Conservation (phyloP, 2,329 filamentous ascomycete genomes). For the Nemania bipapillata region DNA sequence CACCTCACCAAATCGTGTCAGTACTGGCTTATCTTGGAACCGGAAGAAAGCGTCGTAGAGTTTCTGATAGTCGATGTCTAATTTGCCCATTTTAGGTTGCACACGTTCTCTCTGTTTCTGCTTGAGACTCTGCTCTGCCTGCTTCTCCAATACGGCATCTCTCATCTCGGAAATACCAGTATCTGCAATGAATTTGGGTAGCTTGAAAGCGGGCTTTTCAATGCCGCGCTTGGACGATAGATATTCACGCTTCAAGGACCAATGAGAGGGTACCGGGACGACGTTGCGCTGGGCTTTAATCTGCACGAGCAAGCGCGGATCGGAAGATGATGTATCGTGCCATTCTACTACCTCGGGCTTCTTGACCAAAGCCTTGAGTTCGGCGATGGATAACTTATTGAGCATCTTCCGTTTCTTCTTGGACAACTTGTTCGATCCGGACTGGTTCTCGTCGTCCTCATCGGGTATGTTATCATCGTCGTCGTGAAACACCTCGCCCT, state of each 20-base stretch:
- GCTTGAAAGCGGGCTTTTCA: conserved; percentile 90
- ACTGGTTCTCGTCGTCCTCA: conserved; percentile 76
- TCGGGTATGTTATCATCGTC: conserved; percentile 88
- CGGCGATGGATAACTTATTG: conserved; percentile 92
- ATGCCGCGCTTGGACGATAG: conserved; percentile 96
- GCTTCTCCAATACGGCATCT: conserved; percentile 94
- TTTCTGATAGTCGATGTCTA: conserved; percentile 98
- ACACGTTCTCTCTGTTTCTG: conserved; percentile 96
- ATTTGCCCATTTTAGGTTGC: conserved; percentile 92
- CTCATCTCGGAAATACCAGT: conserved; percentile 98
- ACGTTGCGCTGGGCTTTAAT: conserved; percentile 96
- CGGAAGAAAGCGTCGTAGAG: conserved; percentile 98
- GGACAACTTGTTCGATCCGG: conserved; percentile 75
- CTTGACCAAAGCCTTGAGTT: conserved; percentile 89
- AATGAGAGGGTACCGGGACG: conserved; percentile 91
- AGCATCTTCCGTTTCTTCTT: conserved; percentile 95
- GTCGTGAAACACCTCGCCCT: conserved; percentile 84
- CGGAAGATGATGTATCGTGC: conserved; percentile 92
- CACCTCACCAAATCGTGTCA: conserved; percentile 97
- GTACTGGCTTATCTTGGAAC: conserved; percentile 92
- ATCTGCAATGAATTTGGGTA: conserved; percentile 96
- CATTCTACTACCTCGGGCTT: conserved; percentile 97
- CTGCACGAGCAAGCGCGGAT: conserved; percentile 88
- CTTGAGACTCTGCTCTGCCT: conserved; percentile 89
- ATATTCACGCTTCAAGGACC: conserved; percentile 96